Conservation (phyloP, 306 rosid genomes). For the Trifolium dubium region DNA sequence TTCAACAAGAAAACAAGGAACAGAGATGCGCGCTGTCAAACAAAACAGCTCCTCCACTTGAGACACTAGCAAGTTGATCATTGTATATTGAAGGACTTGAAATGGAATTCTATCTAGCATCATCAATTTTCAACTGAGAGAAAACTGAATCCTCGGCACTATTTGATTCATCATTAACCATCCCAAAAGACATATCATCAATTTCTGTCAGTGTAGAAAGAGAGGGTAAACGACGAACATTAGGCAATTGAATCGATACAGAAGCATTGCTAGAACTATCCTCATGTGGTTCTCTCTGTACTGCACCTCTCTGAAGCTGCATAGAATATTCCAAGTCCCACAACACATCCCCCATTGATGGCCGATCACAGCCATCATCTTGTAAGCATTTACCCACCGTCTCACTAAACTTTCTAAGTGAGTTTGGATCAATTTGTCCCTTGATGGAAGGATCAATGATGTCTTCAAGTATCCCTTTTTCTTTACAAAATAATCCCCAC, state of each 20-base stretch:
- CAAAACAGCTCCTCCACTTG: conserved; percentile 5
- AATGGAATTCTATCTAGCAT: conserved; percentile 40
- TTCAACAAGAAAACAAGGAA: neutral
- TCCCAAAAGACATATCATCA: conserved; percentile 39
- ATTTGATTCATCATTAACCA: conserved; percentile 36
- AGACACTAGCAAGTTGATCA: conserved; percentile 15
- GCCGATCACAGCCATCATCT: conserved; percentile 51
- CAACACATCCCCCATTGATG: conserved; percentile 56
- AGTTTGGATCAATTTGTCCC: conserved; percentile 48
- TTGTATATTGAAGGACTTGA: conserved; percentile 8
- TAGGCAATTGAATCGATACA: conserved; percentile 41
- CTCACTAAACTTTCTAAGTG: conserved; percentile 50
- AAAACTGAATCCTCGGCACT: conserved; percentile 39
- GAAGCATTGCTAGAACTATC: conserved; percentile 45
- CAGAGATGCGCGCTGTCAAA: neutral
- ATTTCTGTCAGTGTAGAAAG: conserved; percentile 41
- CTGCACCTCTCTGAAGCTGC: conserved; percentile 54
- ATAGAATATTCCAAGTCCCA: conserved; percentile 64
- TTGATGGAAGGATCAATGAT: conserved; percentile 52
- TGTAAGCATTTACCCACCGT: conserved; percentile 51
- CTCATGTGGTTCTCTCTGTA: conserved; percentile 34
- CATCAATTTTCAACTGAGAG: conserved; percentile 47
- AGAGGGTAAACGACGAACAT: conserved; percentile 44
- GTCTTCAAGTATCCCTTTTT: conserved; percentile 45
- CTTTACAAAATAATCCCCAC: conserved; percentile 57